These are phyloP conservation scores for Mucor racemosus DNA, from an alignment of 371 early-diverging fungal genomes.

Conservation along the genomic window DNA sequence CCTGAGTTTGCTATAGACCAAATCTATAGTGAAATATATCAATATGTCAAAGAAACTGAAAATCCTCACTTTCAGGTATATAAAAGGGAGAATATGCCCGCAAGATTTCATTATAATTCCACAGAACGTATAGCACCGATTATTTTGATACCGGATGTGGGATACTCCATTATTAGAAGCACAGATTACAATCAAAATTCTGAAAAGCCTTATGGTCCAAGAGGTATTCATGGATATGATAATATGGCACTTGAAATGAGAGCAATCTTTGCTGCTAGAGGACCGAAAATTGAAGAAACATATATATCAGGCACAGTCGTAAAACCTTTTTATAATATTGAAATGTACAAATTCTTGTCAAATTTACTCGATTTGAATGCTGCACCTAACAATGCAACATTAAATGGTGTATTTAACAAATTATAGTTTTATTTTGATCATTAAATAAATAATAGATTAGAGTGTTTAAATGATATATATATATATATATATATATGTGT, in stretches of 20 bases:
- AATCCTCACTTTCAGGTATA: slow-evolving; percentile 66
- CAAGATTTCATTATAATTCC: slow-evolving; percentile 63
- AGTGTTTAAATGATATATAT: no score
- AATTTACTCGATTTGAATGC: slow-evolving; percentile 34
- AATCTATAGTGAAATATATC: slow-evolving; percentile 40
- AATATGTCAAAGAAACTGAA: slow-evolving; percentile 35
- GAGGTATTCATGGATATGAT: slow-evolving; percentile 90
- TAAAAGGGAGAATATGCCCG: slow-evolving; percentile 65
- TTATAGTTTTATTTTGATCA: not conserved
- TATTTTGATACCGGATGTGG: slow-evolving; percentile 69
- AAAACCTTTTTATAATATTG: slow-evolving; percentile 41
- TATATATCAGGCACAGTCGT: slow-evolving; percentile 22
- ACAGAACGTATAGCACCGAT: slow-evolving; percentile 75
- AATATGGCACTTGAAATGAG: slow-evolving; percentile 78
- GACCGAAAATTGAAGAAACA: slow-evolving; percentile 63
- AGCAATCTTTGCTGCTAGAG: slow-evolving; percentile 82
- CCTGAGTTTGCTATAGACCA: slow-evolving; percentile 34
- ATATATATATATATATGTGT: no score
- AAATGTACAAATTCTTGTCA: slow-evolving; percentile 44
- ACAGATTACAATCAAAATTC: slow-evolving; percentile 7
- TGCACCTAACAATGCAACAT: slow-evolving; percentile 39
- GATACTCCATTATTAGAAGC: slow-evolving; percentile 44
- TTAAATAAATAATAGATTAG: no score
- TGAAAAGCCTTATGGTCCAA: slow-evolving; percentile 11
- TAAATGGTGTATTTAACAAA: slow-evolving; percentile 19